Base-by-base conservation (phyloP, 2,329 filamentous ascomycete species). In the Paraphaeosphaeria sporulosa region DNA sequence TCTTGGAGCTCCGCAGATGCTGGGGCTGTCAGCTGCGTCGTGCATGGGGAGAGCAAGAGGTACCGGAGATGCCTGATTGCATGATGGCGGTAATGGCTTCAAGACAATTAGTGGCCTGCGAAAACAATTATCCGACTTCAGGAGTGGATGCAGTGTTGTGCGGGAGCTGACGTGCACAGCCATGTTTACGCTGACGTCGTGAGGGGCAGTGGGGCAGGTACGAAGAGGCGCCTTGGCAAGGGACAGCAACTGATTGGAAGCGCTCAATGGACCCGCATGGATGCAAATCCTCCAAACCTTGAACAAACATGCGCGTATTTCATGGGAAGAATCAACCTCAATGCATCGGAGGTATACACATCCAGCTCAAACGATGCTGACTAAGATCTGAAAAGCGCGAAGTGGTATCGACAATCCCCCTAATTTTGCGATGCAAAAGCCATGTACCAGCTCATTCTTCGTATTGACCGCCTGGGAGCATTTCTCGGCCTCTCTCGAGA, bases 31-130 rank as follows among this genome's bases (percentile, higher is more conserved):
- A 40, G 38, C n/a, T 15, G n/a, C 3, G 38, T 40, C 13, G n/a
- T n/a, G 38, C 4, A 40, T n/a, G n/a, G 17, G 38, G n/a, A 40
- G 38, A n/a, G 38, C 17, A 40, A 3, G 38, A 40, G 13, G n/a
- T 83, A 90, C 90, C 90, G 79, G 89, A 87, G 69, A 93, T 93
- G 78, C 90, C 90, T 38, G 90, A 93, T 83, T 93, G 90, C 90
- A 93, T 93, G 57, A 69, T 85, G 60, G 27, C 30, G 21, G n/a
- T 4, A 23, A 38, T 23, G 46, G 44, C 17, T 52, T n/a, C 5
- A 36, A 3, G n/a, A 15, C 12, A 32, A 13, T 23, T 4, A 9
- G 40, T 21, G 3, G n/a, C 3, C 19, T 13, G n/a, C 10, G 42
- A 21, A 2, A 23, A 10, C 42, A 23, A 23, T 19, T 44, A 4